Percentiles rank a stretch among this genome's conserved stretches.
Evolutionary conservation across 768 basidiomycete genomes (phyloP).

Genomic region (Sarcodon aspratus): DNA sequence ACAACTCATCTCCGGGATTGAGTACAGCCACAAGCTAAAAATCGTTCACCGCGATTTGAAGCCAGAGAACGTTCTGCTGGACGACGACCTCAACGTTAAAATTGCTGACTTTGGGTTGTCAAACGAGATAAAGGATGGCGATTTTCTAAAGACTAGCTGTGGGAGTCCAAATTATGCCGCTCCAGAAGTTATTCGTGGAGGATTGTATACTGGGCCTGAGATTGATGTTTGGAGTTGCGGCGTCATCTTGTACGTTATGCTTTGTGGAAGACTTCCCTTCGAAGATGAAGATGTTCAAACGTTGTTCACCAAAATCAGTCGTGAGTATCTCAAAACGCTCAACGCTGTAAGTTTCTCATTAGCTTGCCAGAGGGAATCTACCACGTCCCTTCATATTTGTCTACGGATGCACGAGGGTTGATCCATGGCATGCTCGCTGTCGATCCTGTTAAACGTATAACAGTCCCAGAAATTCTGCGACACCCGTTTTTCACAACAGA

Average conservation of each 20-base stretch:
- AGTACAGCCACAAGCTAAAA: slow-evolving; percentile 92
- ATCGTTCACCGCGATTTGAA: slow-evolving; percentile 98
- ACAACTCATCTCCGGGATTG: slow-evolving; percentile 94
- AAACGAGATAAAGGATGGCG: slow-evolving; percentile 93
- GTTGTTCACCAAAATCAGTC: slow-evolving; percentile 89
- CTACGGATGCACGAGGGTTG: slow-evolving; percentile 64
- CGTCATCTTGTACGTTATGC: slow-evolving; percentile 98
- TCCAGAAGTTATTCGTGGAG: slow-evolving; percentile 93
- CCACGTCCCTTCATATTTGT: slow-evolving; percentile 74
- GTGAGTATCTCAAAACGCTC: slow-evolving; percentile 27
- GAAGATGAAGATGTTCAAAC: slow-evolving; percentile 94
- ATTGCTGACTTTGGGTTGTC: slow-evolving; percentile 99
- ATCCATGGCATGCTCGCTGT: slow-evolving; percentile 87
- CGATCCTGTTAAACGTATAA: slow-evolving; percentile 92
- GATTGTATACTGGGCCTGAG: slow-evolving; percentile 93
- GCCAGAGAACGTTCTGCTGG: slow-evolving; percentile 88
- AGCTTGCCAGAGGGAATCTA: slow-evolving; percentile 66
- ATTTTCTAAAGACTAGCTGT: slow-evolving; percentile 94
- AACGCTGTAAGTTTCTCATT: not conserved
- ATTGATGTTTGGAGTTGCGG: slow-evolving; percentile 99
- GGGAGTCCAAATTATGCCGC: slow-evolving; percentile 99
- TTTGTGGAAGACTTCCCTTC: slow-evolving; percentile 90
- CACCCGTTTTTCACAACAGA: slow-evolving; percentile 87
- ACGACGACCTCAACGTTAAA: slow-evolving; percentile 84
- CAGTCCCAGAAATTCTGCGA: slow-evolving; percentile 80